Conservation (phyloP, 2,329 filamentous ascomycete species). For the Exserohilum rostratum region DNA sequence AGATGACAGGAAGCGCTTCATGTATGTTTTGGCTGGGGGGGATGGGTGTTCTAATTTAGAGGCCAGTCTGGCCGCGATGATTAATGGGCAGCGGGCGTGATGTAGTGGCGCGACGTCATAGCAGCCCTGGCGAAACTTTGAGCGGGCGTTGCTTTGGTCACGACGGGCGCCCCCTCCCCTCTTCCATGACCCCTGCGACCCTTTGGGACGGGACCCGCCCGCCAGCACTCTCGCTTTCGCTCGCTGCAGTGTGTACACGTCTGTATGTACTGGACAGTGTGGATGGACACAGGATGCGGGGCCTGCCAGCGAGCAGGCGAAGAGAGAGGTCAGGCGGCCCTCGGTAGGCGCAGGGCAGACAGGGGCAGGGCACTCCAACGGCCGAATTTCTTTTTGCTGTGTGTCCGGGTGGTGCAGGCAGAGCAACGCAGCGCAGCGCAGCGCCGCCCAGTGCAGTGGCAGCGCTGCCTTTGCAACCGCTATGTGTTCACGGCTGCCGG, state of each 20-base stretch:
- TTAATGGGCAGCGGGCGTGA: not conserved
- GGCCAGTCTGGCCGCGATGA: not conserved
- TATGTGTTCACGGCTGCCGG: constrained; percentile 12
- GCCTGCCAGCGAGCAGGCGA: not conserved
- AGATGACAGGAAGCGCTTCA: constrained; percentile 35
- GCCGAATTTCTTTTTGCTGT: constrained; percentile 7
- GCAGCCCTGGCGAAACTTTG: constrained; percentile 5
- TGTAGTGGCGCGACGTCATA: constrained; percentile 16
- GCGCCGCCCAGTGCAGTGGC: no score
- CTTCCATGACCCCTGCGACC: constrained; percentile 5
- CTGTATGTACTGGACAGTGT: no score
- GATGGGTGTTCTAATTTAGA: no score
- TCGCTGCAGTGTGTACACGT: no score
- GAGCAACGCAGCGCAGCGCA: no score
- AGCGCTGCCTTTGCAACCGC: constrained; percentile 3
- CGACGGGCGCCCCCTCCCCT: not conserved
- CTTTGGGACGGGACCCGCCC: no score
- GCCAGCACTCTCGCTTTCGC: no score
- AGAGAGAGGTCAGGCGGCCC: no score
- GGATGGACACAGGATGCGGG: no score
- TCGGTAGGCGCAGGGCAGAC: no score
- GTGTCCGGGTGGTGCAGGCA: no score
- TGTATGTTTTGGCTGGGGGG: constrained; percentile 5
- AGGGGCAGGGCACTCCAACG: not conserved
- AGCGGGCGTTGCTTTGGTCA: not conserved